Conservation (phyloP, 768 basidiomycete species). For the Mycena venus region DNA sequence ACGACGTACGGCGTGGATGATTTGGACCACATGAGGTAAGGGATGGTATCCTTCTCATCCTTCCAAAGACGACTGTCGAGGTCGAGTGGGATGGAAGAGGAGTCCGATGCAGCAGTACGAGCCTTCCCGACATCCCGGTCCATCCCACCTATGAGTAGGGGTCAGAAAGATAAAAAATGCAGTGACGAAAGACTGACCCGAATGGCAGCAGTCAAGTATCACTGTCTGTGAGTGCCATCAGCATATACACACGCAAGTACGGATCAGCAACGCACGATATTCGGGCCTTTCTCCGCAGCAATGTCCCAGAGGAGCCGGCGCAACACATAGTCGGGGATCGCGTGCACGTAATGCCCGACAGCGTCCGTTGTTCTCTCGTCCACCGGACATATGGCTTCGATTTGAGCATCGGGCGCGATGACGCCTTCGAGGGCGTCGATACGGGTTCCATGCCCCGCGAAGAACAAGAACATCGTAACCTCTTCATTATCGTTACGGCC, state of each 20-base stretch:
- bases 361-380: background rate
- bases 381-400: background rate
- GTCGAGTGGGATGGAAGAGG: background rate
- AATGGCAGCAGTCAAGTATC: background rate
- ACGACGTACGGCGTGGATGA: background rate
- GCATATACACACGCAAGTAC: background rate
- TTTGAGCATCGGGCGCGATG: background rate
- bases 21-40: background rate
- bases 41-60: background rate
- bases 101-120: background rate
- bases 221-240: background rate
- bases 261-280: background rate
- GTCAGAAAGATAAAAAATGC: background rate
- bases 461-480: background rate
- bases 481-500: too few species aligned
- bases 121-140: background rate
- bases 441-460: background rate
- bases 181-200: background rate
- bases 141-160: background rate
- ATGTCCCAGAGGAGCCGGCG: background rate
- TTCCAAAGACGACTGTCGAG: background rate
- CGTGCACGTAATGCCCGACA: background rate
- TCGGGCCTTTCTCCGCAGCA: background rate
- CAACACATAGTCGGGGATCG: conserved; percentile 10
- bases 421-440: background rate